Percentiles rank a stretch among this genome's conserved stretches.
Evolutionary conservation across 1,284 basidiomycete genomes (phyloP).

Genomic region (Lentinula novae-zelandiae): DNA sequence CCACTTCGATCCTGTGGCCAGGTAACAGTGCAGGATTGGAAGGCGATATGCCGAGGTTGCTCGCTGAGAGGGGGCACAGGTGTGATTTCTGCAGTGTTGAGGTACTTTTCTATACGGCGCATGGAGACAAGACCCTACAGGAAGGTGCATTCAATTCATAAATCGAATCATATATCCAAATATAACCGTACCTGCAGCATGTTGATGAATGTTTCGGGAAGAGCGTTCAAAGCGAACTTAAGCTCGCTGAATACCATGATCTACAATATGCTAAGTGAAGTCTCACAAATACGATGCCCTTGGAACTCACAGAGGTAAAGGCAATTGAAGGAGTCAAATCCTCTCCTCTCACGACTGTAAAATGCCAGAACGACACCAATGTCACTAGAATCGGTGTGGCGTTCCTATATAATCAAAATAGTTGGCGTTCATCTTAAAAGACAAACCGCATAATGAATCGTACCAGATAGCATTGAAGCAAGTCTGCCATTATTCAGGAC

Average conservation of each 20-base stretch:
- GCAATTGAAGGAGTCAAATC: constrained; percentile 80
- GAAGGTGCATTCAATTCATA: not conserved
- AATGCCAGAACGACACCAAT: constrained; percentile 82
- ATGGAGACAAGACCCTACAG: constrained; percentile 76
- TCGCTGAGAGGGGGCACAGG: constrained; percentile 54
- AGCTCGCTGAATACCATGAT: constrained; percentile 78
- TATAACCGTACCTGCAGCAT: constrained; percentile 60
- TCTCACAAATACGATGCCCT: not conserved
- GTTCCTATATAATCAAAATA: constrained; percentile 25
- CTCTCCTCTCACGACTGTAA: constrained; percentile 64
- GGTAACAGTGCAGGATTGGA: constrained; percentile 83
- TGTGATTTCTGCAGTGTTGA: constrained; percentile 67
- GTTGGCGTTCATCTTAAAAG: not conserved
- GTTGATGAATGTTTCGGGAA: constrained; percentile 89
- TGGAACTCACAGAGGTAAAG: constrained; percentile 68
- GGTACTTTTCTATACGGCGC: constrained; percentile 88
- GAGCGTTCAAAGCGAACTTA: constrained; percentile 77
- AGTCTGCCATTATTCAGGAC: constrained; percentile 29
- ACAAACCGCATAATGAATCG: not conserved
- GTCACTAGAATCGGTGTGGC: constrained; percentile 74
- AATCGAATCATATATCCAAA: constrained; percentile 2
- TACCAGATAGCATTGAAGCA: constrained; percentile 79
- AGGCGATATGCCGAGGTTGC: constrained; percentile 58
- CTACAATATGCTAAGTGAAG: not conserved
- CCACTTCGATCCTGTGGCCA: constrained; percentile 78